Percentiles rank a stretch among this genome's conserved stretches.
phyloP scores from a whole-genome alignment of 1,284 basidiomycete genomes.

The Abortiporus biennis region DNA sequence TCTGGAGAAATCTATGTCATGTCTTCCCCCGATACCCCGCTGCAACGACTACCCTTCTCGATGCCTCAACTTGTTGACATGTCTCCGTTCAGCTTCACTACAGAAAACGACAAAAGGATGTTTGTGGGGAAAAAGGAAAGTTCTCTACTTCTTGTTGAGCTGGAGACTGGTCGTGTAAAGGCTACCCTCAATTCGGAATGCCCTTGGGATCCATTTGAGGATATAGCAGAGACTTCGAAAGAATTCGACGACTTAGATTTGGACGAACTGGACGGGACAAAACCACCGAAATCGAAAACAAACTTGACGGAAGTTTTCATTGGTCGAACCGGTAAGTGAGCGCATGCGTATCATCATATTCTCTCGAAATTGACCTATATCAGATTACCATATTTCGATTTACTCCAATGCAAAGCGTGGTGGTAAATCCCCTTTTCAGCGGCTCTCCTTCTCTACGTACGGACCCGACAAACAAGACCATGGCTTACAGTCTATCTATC shows the following conservation, averaged over 20 bases:
- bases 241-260: slow-evolving; percentile 38
- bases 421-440: slow-evolving; percentile 61
- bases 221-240: slow-evolving; percentile 34
- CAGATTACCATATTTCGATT: slow-evolving; percentile 74
- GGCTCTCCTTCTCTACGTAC: slow-evolving; percentile 77
- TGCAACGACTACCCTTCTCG: slow-evolving; percentile 80
- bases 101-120: slow-evolving; percentile 58
- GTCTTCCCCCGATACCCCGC: slow-evolving; percentile 52
- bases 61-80: slow-evolving; percentile 85
- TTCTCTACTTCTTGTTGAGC: slow-evolving; percentile 71
- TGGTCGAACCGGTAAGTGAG: slow-evolving; percentile 69
- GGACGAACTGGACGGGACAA: slow-evolving; percentile 65
- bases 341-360: not conserved
- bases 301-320: slow-evolving; percentile 64
- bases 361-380: not conserved
- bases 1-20: slow-evolving; percentile 86
- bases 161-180: slow-evolving; percentile 79
- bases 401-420: no score
- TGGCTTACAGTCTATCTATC: slow-evolving; percentile 58
- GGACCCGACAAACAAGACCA: slow-evolving; percentile 79
- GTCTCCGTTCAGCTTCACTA: slow-evolving; percentile 77
- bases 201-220: slow-evolving; percentile 66
- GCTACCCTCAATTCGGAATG: slow-evolving; percentile 74
- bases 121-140: slow-evolving; percentile 88
- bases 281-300: slow-evolving; percentile 30